Percentiles rank a stretch among this genome's conserved stretches.
These are phyloP conservation scores for Silene uniflora DNA, from an alignment of 148 eudicot species.

Conservation along the genomic window DNA sequence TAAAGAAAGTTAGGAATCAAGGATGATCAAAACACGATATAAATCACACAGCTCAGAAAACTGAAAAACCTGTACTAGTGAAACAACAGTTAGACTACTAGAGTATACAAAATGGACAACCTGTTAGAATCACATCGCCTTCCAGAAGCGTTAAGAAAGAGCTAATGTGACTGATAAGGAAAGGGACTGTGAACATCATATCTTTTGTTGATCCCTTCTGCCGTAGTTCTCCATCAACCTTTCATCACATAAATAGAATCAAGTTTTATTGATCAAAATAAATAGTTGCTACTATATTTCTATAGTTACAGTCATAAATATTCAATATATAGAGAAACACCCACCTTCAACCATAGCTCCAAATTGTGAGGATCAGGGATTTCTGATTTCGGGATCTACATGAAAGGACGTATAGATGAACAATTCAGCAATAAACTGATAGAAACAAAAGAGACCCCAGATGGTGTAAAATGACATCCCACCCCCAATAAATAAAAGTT, in stretches of 20 bases:
- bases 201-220: conserved; percentile 89
- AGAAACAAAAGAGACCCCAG: neutral
- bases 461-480: neutral
- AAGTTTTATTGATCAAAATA: neutral
- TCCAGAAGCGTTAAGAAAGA: conserved; percentile 86
- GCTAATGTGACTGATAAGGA: conserved; percentile 91
- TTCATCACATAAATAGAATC: conserved; percentile 10
- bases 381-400: conserved; percentile 43
- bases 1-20: neutral
- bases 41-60: neutral
- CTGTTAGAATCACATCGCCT: conserved; percentile 96
- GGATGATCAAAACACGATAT: neutral
- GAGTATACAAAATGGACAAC: conserved; percentile 27
- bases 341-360: conserved; percentile 50
- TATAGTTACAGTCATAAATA: neutral
- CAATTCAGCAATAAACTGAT: neutral
- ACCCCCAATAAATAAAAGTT: neutral
- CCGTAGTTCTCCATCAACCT: conserved; percentile 89
- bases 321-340: neutral
- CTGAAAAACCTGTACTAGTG: neutral
- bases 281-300: neutral
- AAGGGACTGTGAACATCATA: conserved; percentile 93
- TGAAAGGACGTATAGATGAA: neutral
- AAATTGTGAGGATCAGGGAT: conserved; percentile 83
- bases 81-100: neutral